Conservation (phyloP, 768 basidiomycete genomes). For the Cytidiella melzeri region DNA sequence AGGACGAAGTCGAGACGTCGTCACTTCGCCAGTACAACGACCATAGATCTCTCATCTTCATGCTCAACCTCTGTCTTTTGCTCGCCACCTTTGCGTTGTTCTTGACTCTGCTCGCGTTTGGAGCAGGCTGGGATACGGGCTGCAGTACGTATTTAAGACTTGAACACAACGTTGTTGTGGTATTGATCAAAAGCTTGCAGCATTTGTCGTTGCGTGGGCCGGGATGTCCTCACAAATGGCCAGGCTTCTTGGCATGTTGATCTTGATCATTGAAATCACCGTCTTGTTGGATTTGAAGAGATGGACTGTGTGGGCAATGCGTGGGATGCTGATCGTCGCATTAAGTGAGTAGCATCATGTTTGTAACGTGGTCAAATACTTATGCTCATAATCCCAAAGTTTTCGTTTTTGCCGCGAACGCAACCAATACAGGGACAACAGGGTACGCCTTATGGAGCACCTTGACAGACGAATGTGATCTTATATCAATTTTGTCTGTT, state of each 20-base stretch:
- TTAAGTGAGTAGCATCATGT: conserved; percentile 27
- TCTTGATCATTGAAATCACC: conserved; percentile 30
- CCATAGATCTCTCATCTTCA: conserved; percentile 20
- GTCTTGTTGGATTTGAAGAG: conserved; percentile 21
- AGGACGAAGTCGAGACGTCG: conserved; percentile 5
- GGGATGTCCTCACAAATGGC: conserved; percentile 34
- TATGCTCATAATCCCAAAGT: conserved; percentile 19
- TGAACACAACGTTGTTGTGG: not conserved
- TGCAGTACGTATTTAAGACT: conserved; percentile 20
- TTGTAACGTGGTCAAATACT: not conserved
- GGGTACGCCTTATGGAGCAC: conserved; percentile 17
- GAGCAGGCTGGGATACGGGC: conserved; percentile 11
- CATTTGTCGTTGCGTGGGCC: conserved; percentile 41
- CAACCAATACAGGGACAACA: conserved; percentile 30
- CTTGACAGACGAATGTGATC: not conserved
- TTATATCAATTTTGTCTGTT: not conserved
- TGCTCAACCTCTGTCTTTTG: conserved; percentile 22
- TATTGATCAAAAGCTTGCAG: conserved; percentile 19
- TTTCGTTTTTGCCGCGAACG: conserved; percentile 36
- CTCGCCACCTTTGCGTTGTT: conserved; percentile 23
- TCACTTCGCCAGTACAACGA: conserved; percentile 12
- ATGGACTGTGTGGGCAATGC: conserved; percentile 29
- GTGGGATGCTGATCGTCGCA: conserved; percentile 26
- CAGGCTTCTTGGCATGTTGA: conserved; percentile 34
- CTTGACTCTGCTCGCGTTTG: conserved; percentile 17